A percentile compares a stretch with the other conserved stretches of the same genome.
These are phyloP conservation scores for Venturia asperata DNA, from an alignment of 2,329 filamentous ascomycete genomes.

Conservation along the genomic window DNA sequence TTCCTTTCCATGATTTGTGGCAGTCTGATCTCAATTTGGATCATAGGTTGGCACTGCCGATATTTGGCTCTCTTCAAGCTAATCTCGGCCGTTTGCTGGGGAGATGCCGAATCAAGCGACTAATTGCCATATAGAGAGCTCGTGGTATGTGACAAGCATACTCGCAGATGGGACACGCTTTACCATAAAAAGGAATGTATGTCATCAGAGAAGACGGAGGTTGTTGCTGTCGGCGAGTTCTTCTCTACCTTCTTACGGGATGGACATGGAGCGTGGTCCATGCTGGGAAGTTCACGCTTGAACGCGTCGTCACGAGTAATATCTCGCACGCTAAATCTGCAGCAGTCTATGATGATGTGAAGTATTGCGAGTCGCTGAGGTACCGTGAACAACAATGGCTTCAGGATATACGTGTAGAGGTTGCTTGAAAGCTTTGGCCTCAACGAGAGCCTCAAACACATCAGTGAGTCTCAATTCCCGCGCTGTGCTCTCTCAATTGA, in stretches of 20 bases:
- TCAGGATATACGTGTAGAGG: slow-evolving; percentile 32
- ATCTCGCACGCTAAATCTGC: too few relatives aligned
- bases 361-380: not conserved
- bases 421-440: slow-evolving; percentile 29
- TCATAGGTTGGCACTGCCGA: too few relatives aligned
- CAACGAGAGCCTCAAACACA: not conserved
- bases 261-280: too few relatives aligned
- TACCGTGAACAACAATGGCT: slow-evolving; percentile 27
- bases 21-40: too few relatives aligned
- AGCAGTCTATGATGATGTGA: slow-evolving; percentile 1
- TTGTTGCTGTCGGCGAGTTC: not conserved
- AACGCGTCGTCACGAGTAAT: not conserved
- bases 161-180: not conserved
- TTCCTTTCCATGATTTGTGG: not conserved
- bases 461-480: not conserved
- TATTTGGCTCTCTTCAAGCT: not conserved
- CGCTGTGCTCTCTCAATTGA: not conserved
- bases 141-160: not conserved
- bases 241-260: too few relatives aligned
- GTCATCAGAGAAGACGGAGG: not conserved
- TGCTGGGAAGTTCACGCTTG: too few relatives aligned
- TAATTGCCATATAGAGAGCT: not conserved
- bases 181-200: not conserved
- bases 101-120: not conserved
- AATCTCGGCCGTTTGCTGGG: not conserved